Evolutionary conservation across 441 rosid genomes (phyloP).

Genomic region (Euphorbia schlechtendalii): DNA sequence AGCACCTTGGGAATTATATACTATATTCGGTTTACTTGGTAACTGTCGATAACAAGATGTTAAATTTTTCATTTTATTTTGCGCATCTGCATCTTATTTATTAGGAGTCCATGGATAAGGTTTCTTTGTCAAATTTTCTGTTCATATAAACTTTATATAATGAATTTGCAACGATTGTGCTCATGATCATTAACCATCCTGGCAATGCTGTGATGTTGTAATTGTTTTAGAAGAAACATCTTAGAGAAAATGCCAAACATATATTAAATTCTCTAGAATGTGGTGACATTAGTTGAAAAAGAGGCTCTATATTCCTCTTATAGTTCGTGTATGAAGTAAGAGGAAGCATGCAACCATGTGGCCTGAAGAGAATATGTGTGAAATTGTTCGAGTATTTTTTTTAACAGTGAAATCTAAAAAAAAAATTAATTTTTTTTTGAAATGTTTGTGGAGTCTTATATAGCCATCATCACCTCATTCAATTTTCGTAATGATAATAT

Average conservation of each 20-base stretch:
- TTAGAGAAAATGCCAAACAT: background rate
- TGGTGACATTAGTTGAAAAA: too few species aligned
- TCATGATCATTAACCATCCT: background rate
- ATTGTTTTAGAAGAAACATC: background rate
- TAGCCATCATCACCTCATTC: too few species aligned
- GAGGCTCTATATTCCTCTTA: background rate
- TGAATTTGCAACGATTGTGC: background rate
- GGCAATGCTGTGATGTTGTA: background rate
- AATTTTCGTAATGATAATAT: too few species aligned
- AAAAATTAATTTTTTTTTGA: too few species aligned
- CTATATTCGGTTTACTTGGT: conserved; percentile 99
- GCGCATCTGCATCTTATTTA: too few species aligned
- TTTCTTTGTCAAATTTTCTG: too few species aligned
- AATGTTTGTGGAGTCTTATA: too few species aligned
- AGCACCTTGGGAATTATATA: conserved; percentile 95
- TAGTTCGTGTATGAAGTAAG: background rate
- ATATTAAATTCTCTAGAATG: background rate
- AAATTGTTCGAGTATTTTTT: too few species aligned
- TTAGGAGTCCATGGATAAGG: background rate
- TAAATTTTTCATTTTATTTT: conserved; percentile 11
- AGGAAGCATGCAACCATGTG: too few species aligned
- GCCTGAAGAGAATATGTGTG: too few species aligned
- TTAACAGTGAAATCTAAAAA: too few species aligned
- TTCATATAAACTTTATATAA: background rate
- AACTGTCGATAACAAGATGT: conserved; percentile 18